Base-by-base conservation (phyloP, 805 yeast genomes). In the Ogataea nitratoaversa region DNA sequence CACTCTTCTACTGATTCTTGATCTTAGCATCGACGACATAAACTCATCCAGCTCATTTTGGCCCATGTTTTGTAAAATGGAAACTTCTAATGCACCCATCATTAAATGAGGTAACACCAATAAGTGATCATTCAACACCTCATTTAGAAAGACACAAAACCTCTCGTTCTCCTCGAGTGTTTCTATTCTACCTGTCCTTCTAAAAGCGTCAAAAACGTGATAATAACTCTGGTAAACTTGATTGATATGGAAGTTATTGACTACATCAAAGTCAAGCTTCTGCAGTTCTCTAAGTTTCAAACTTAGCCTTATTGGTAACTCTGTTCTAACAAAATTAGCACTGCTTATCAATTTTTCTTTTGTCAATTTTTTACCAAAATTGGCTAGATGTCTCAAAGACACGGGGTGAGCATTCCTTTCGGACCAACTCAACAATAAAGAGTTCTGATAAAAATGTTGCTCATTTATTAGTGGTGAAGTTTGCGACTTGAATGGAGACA, bases 21-120 rank as follows among this genome's bases (percentile, higher is more conserved):
- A 86, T 40, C 96, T 70, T 32, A 91, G 65, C 72, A 89, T 74
- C 5, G 83, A 73, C 11, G 89, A 79, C 72, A 90, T 78, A 53
- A 90, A 77, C 14, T 65, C 67, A 55, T 91, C 96, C 48, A 91
- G 63, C 34, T 80, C 67, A 2, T 68, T 62, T 42, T 77, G 80
- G 3, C 88, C 82, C 53, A 84, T 71, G 30, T 67, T 64, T 38
- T 70, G 61, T 35, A 82, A 57, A 28, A 82, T 78, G 12, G 84
- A 76, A 46, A 82, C 82, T 53, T 91, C 97, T 34, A 89, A 66
- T 1, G 95, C 88, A 2, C 98, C 98, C 89, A 89, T 85, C 71
- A 91, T 84, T 44, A 90, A 68, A 59, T 90, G 91, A 1, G 97
- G 93, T 44, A 91, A 69, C 47, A 88, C 85, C 40, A 83, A 67